Conservation (phyloP, 1,284 basidiomycete genomes). For the Marasmius fiardii region DNA sequence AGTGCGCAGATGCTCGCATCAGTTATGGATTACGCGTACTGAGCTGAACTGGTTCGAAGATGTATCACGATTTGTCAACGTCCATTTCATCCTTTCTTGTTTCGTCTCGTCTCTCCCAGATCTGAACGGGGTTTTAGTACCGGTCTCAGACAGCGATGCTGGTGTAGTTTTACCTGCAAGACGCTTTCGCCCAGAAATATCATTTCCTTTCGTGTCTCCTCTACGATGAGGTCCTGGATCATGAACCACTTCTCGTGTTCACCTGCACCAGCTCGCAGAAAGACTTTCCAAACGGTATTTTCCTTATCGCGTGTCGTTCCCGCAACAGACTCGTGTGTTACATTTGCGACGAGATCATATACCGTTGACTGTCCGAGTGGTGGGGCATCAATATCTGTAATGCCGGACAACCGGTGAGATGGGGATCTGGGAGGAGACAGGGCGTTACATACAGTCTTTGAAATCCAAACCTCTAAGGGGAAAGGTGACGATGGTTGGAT, state of each 20-base stretch:
- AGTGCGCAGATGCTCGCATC: no score
- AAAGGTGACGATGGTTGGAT: conserved; percentile 98
- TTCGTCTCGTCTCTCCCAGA: conserved; percentile 62
- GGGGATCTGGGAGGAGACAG: conserved; percentile 12
- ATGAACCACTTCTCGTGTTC: conserved; percentile 95
- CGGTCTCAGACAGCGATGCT: conserved; percentile 8
- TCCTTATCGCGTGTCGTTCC: conserved; percentile 90
- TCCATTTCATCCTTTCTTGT: conserved; percentile 24
- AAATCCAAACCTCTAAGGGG: conserved; percentile 92
- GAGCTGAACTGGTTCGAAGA: background rate
- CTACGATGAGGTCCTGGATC: conserved; percentile 95
- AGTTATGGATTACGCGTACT: no score
- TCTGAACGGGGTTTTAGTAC: conserved; percentile 34
- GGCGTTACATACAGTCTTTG: conserved; percentile 68
- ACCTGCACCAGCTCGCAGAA: conserved; percentile 79
- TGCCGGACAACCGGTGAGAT: conserved; percentile 14
- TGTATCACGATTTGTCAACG: conserved; percentile 23
- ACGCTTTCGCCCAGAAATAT: conserved; percentile 97
- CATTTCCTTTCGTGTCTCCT: conserved; percentile 95
- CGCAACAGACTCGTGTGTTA: conserved; percentile 92
- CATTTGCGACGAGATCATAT: conserved; percentile 95
- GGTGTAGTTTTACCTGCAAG: conserved; percentile 66
- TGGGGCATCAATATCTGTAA: conserved; percentile 73
- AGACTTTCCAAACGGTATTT: conserved; percentile 89
- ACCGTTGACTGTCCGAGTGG: conserved; percentile 57